phyloP scores from a whole-genome alignment of 2,329 filamentous ascomycete genomes.

The Pseudogymnoascus verrucosus region DNA sequence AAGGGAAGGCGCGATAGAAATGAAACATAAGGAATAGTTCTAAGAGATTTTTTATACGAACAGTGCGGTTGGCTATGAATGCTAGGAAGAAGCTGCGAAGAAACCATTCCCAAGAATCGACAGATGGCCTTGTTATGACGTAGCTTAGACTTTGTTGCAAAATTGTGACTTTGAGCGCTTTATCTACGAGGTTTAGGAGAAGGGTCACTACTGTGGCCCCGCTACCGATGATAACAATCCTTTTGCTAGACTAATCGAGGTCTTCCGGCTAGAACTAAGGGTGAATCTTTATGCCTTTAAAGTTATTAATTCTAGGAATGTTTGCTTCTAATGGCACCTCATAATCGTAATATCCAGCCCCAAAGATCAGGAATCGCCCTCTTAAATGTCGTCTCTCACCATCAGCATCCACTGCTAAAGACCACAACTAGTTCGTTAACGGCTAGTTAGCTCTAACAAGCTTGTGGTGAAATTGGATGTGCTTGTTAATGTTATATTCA shows the following conservation, averaged over 20 bases:
- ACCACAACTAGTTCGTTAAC: slow-evolving; percentile 46
- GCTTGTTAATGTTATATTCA: slow-evolving; percentile 44
- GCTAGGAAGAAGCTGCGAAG: slow-evolving; percentile 31
- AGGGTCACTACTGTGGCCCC: slow-evolving; percentile 75
- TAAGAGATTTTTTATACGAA: slow-evolving; percentile 41
- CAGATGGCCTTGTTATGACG: slow-evolving; percentile 40
- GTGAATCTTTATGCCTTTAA: slow-evolving; percentile 53
- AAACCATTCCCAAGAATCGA: background rate
- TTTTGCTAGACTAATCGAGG: slow-evolving; percentile 54
- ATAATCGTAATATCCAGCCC: slow-evolving; percentile 61
- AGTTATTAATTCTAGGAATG: slow-evolving; percentile 52
- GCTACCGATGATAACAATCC: slow-evolving; percentile 22
- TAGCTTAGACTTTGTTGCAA: slow-evolving; percentile 71
- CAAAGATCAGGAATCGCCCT: slow-evolving; percentile 46
- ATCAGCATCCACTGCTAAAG: slow-evolving; percentile 33
- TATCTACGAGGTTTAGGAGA: slow-evolving; percentile 58
- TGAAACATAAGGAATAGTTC: slow-evolving; percentile 36
- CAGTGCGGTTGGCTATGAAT: slow-evolving; percentile 37
- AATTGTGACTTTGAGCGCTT: slow-evolving; percentile 63
- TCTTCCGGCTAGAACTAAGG: slow-evolving; percentile 68
- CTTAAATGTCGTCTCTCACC: slow-evolving; percentile 25
- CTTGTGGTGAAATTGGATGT: slow-evolving; percentile 45
- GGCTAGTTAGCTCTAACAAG: slow-evolving; percentile 47
- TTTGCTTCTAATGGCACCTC: slow-evolving; percentile 41
- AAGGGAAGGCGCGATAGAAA: slow-evolving; percentile 44